phyloP scores from a whole-genome alignment of 2,329 filamentous ascomycete genomes.

The Raffaelea arxii region DNA sequence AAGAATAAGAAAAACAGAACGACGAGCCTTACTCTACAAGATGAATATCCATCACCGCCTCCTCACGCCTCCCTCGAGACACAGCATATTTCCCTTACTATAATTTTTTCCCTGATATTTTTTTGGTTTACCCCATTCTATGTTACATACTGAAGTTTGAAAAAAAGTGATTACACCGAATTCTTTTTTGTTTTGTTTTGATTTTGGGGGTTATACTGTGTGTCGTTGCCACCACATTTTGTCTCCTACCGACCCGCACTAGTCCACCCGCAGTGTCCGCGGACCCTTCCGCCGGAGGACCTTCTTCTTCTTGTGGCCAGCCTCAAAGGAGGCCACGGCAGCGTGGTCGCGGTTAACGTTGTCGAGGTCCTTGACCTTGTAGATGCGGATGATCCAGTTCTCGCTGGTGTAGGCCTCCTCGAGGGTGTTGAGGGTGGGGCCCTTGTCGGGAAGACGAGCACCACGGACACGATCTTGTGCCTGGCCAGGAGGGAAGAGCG shows the following conservation, averaged over 20 bases:
- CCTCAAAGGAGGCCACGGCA: slow-evolving; percentile 58
- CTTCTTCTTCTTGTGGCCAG: slow-evolving; percentile 79
- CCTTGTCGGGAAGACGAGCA: slow-evolving; percentile 67
- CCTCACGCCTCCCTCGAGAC: no score
- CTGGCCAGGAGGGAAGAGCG: slow-evolving; percentile 84
- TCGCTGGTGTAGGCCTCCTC: slow-evolving; percentile 98
- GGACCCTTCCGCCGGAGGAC: slow-evolving; percentile 61
- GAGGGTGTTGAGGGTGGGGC: slow-evolving; percentile 75
- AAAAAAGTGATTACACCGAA: background rate
- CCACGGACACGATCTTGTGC: slow-evolving; percentile 83
- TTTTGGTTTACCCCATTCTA: background rate
- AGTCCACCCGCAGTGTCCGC: slow-evolving; percentile 63
- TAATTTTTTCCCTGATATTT: background rate
- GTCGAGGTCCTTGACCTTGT: slow-evolving; percentile 98
- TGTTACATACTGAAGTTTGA: no score
- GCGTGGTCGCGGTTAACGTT: slow-evolving; percentile 87
- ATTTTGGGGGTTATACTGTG: background rate
- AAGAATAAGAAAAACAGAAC: background rate
- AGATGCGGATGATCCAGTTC: slow-evolving; percentile 99
- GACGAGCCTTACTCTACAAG: no score
- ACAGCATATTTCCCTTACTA: background rate
- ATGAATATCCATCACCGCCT: no score
- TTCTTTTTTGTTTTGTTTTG: background rate
- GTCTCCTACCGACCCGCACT: slow-evolving; percentile 16
- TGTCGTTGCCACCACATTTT: background rate